Percentiles rank a stretch among this genome's conserved stretches.
Evolutionary conservation across 2,329 filamentous ascomycete genomes (phyloP).

Genomic region (Penicillium sp.): DNA sequence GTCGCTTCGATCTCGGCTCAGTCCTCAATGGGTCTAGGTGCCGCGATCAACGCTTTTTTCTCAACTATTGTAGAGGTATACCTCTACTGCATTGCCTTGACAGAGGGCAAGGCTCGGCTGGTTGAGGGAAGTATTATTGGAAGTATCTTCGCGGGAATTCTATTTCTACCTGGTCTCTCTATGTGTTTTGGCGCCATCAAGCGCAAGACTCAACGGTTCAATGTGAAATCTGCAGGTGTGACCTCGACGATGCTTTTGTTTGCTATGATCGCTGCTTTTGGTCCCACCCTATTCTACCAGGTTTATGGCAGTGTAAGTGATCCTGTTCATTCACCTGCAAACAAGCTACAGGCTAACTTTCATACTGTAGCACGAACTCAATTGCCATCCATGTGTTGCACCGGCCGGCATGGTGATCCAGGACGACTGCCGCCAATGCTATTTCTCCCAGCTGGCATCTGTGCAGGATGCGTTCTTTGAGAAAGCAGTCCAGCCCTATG

Average conservation of each 20-base stretch:
- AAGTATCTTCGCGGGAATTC: conserved; percentile 94
- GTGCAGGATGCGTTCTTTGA: conserved; percentile 85
- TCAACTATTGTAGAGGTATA: conserved; percentile 97
- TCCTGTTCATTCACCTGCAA: not conserved
- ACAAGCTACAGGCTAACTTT: conserved; percentile 32
- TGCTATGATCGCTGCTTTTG: conserved; percentile 91
- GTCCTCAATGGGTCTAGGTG: conserved; percentile 96
- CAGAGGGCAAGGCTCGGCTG: conserved; percentile 85
- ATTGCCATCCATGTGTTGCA: conserved; percentile 67
- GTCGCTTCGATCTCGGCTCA: conserved; percentile 98
- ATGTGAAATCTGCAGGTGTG: conserved; percentile 91
- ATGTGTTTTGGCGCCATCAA: conserved; percentile 99
- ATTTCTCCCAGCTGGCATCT: conserved; percentile 84
- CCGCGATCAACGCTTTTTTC: conserved; percentile 97
- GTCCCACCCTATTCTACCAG: conserved; percentile 95
- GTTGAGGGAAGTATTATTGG: conserved; percentile 97
- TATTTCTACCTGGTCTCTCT: conserved; percentile 90
- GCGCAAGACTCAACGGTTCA: conserved; percentile 97
- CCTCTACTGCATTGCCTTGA: conserved; percentile 91
- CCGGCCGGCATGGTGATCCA: conserved; percentile 46
- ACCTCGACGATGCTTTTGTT: conserved; percentile 98
- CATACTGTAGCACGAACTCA: conserved; percentile 74
- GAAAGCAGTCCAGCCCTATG: conserved; percentile 89
- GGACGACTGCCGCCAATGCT: conserved; percentile 83
- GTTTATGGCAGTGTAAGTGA: conserved; percentile 82